Percentiles rank a stretch among this genome's conserved stretches.
Evolutionary conservation across 768 basidiomycete genomes (phyloP).

Genomic region (Dioszegia hungarica): DNA sequence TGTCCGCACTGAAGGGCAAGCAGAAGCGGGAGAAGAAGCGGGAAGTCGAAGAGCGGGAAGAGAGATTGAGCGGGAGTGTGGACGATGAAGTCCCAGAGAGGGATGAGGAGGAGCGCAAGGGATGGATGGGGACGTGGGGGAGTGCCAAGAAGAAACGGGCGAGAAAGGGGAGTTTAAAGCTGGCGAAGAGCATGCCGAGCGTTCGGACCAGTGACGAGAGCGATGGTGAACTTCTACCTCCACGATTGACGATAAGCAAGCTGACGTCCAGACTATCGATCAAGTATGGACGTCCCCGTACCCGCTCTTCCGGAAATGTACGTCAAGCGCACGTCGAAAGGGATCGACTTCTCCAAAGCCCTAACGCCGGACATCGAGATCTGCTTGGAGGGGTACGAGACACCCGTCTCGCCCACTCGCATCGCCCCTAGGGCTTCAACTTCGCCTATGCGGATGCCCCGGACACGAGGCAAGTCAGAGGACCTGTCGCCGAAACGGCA

Average conservation of each 20-base stretch:
- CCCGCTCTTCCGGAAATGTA: conserved; percentile 5
- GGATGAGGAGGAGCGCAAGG: neutral
- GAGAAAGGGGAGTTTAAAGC: conserved; percentile 12
- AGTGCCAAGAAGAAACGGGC: conserved; percentile 4
- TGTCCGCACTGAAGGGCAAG: conserved; percentile 28
- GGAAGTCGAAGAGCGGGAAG: conserved; percentile 5
- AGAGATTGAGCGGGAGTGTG: conserved; percentile 1
- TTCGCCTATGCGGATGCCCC: neutral
- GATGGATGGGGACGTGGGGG: conserved; percentile 9
- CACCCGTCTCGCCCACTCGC: neutral
- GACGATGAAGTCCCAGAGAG: conserved; percentile 5
- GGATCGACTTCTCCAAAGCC: neutral
- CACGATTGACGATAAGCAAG: neutral
- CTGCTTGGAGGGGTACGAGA: conserved; percentile 6
- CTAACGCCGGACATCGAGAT: conserved; percentile 6
- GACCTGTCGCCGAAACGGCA: conserved; percentile 2
- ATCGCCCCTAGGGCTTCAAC: neutral
- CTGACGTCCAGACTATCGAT: conserved; percentile 2
- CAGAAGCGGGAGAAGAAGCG: conserved; percentile 8
- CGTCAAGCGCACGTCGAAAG: neutral
- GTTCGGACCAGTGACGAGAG: neutral
- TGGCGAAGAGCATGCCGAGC: conserved; percentile 8
- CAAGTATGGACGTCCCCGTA: conserved; percentile 2
- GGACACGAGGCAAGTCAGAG: neutral
- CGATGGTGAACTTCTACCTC: neutral